A percentile compares a stretch with the other conserved stretches of the same genome.
These are phyloP conservation scores for Lavandula angustifolia DNA, from an alignment of 257 asterid species.

Conservation along the genomic window DNA sequence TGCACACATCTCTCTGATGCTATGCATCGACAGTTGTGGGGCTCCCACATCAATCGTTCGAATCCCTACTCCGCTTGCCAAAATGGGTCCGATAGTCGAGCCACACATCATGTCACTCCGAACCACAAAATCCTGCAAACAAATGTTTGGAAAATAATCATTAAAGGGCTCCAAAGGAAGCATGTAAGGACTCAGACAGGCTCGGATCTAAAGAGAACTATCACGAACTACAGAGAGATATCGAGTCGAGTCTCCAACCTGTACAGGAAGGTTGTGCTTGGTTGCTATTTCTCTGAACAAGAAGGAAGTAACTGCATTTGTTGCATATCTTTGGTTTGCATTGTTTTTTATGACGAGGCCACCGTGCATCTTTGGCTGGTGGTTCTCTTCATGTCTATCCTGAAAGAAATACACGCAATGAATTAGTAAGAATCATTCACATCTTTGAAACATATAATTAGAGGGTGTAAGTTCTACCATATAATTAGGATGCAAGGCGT, in stretches of 20 bases:
- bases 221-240: background rate
- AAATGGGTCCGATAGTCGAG: constrained; percentile 92
- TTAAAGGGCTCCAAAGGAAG: constrained; percentile 6
- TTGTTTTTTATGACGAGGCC: constrained; percentile 93
- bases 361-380: constrained; percentile 89
- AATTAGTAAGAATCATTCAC: background rate
- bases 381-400: constrained; percentile 98
- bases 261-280: constrained; percentile 53
- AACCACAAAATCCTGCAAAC: constrained; percentile 78
- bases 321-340: constrained; percentile 95
- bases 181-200: background rate
- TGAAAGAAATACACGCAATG: constrained; percentile 33
- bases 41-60: constrained; percentile 90
- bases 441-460: background rate
- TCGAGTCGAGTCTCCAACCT: constrained; percentile 54
- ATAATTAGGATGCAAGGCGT: constrained; percentile 93
- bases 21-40: constrained; percentile 94
- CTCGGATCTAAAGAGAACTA: no score
- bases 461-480: constrained; percentile 48
- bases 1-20: constrained; percentile 82
- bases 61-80: constrained; percentile 91
- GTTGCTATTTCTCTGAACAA: constrained; percentile 80
- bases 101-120: constrained; percentile 93
- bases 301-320: constrained; percentile 90
- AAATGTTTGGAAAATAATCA: background rate